These are phyloP conservation scores for Neurospora sublineolata DNA, from an alignment of 495 filamentous ascomycete genomes.

Conservation along the genomic window DNA sequence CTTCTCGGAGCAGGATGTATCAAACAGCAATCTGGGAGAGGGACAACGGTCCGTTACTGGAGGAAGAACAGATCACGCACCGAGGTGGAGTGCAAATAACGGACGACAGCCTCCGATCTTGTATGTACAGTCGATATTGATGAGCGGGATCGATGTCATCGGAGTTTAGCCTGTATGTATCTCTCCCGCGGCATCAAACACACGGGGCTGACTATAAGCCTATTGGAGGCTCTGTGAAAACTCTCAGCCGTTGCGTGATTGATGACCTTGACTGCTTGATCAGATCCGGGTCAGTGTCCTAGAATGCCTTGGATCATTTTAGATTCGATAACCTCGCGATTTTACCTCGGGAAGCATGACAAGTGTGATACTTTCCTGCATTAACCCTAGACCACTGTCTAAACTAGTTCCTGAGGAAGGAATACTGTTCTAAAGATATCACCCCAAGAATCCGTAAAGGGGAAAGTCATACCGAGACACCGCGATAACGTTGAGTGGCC, in stretches of 20 bases:
- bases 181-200: not conserved
- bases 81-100: constrained; percentile 4
- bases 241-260: not conserved
- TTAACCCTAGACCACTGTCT: not conserved
- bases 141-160: not conserved
- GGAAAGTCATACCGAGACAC: not conserved
- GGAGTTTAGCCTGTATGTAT: constrained; percentile 10
- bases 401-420: not conserved
- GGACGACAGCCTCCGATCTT: constrained; percentile 16
- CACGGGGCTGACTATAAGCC: not conserved
- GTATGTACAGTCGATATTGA: not conserved
- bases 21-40: not conserved
- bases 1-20: not conserved
- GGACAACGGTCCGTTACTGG: constrained; percentile 3
- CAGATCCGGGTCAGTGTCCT: not conserved
- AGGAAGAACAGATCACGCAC: not conserved
- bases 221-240: not conserved
- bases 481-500: not conserved
- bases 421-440: not conserved
- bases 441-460: not conserved
- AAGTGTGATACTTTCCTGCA: not conserved
- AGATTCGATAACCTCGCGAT: not conserved
- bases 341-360: not conserved
- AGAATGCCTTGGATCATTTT: not conserved
- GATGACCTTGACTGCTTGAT: not conserved